These are phyloP conservation scores for Leccinum proliferum DNA, from an alignment of 1,284 basidiomycete genomes.

Conservation along the genomic window DNA sequence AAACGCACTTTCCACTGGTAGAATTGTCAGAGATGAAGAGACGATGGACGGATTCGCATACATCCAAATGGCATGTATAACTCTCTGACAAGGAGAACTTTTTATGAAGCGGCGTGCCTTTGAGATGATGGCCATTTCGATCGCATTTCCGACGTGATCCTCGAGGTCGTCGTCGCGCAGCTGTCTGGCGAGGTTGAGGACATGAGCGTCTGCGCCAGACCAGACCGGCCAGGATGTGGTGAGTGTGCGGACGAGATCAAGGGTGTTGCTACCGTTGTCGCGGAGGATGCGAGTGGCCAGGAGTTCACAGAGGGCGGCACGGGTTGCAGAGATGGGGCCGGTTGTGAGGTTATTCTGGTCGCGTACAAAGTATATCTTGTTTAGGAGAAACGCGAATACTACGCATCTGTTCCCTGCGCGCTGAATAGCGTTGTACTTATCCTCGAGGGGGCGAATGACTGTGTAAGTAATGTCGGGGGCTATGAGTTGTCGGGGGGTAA, in stretches of 20 bases:
- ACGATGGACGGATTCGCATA: constrained; percentile 28
- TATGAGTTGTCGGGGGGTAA: constrained; percentile 46
- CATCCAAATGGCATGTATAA: constrained; percentile 81
- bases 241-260: constrained; percentile 74
- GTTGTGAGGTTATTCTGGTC: constrained; percentile 60
- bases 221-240: constrained; percentile 89
- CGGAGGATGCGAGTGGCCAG: constrained; percentile 80
- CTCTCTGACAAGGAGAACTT: constrained; percentile 79
- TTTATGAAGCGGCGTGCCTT: constrained; percentile 86
- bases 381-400: constrained; percentile 87
- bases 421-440: constrained; percentile 67
- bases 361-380: constrained; percentile 80
- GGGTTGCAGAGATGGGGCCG: constrained; percentile 63
- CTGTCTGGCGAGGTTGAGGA: constrained; percentile 59
- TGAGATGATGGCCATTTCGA: constrained; percentile 87
- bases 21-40: constrained; percentile 7
- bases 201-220: constrained; percentile 66
- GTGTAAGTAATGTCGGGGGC: constrained; percentile 86
- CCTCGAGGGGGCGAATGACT: constrained; percentile 68
- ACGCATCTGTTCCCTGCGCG: constrained; percentile 63
- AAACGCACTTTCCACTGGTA: constrained; percentile 78
- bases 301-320: constrained; percentile 85
- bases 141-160: constrained; percentile 80
- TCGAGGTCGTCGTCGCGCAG: constrained; percentile 73
- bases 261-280: constrained; percentile 68